phyloP scores from a whole-genome alignment of 1,284 basidiomycete genomes.

The Cutaneotrichosporon sp. region DNA sequence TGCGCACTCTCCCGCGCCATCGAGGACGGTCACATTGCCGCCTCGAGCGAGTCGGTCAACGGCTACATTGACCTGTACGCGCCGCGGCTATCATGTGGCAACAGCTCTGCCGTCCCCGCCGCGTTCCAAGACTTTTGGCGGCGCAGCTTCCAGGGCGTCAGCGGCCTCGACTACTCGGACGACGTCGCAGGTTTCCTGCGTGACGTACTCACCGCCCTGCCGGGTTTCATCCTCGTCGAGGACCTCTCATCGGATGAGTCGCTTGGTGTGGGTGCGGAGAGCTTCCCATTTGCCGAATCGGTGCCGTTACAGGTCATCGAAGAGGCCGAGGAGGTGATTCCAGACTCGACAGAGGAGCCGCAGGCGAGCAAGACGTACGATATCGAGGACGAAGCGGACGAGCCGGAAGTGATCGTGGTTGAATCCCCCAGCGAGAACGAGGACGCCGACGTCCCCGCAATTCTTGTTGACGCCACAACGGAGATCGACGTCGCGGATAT shows the following conservation, averaged over 20 bases:
- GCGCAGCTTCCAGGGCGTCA: constrained; percentile 23
- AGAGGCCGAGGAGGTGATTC: neutral
- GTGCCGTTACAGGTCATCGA: constrained; percentile 3
- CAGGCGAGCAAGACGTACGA: neutral
- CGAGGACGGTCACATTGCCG: constrained; percentile 14
- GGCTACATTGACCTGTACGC: constrained; percentile 31
- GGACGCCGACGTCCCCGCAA: neutral
- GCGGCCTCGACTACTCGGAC: constrained; percentile 26
- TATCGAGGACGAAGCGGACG: neutral
- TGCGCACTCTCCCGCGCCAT: constrained; percentile 22
- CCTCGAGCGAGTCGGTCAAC: constrained; percentile 26
- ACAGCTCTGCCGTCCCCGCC: constrained; percentile 18
- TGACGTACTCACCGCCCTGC: constrained; percentile 30
- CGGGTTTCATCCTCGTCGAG: constrained; percentile 32
- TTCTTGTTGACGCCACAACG: neutral
- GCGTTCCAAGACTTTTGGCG: constrained; percentile 40
- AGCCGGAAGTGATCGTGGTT: neutral
- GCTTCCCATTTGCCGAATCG: constrained; percentile 6
- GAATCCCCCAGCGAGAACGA: neutral
- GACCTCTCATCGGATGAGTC: constrained; percentile 16
- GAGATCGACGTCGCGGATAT: neutral
- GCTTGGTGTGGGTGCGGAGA: neutral
- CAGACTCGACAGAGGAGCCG: too few species aligned
- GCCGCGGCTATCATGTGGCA: constrained; percentile 31
- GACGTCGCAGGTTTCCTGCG: constrained; percentile 31